Conservation (phyloP, 441 rosid genomes). For the Pelargonium citronellum region DNA sequence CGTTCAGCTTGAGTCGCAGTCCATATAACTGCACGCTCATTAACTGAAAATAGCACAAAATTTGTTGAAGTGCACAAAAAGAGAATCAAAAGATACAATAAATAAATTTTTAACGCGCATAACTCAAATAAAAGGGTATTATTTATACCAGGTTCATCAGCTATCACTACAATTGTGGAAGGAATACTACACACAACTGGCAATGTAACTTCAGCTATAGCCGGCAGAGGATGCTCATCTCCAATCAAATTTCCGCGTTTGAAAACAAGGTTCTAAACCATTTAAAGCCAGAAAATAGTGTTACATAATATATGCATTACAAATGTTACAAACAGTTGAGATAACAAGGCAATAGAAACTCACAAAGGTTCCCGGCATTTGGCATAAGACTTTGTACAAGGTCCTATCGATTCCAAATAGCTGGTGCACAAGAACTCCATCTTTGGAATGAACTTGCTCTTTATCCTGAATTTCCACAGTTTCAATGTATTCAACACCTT, state of each 20-base stretch:
- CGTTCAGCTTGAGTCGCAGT: conserved; percentile 57
- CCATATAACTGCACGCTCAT: conserved; percentile 54
- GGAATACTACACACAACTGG: conserved; percentile 67
- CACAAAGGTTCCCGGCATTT: conserved; percentile 61
- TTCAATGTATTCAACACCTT: conserved; percentile 51
- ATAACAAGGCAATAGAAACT: conserved; percentile 29
- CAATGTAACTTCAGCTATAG: conserved; percentile 56
- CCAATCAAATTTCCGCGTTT: conserved; percentile 84
- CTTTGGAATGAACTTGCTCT: conserved; percentile 31
- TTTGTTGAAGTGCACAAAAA: conserved; percentile 12
- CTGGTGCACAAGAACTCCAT: conserved; percentile 39
- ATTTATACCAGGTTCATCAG: conserved; percentile 81
- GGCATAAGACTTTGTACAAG: conserved; percentile 60
- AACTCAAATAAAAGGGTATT: conserved; percentile 1
- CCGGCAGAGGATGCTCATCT: conserved; percentile 72
- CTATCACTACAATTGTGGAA: conserved; percentile 60
- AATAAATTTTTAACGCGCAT: background rate
- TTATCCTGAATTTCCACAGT: conserved; percentile 47
- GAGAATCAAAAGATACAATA: conserved; percentile 8
- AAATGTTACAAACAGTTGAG: background rate
- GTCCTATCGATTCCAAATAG: conserved; percentile 37
- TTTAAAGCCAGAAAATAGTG: conserved; percentile 26
- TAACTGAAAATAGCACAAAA: conserved; percentile 48
- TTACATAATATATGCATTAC: conserved; percentile 14
- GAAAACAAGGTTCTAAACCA: conserved; percentile 60